These are phyloP conservation scores for Podaxis mareebaensis DNA, from an alignment of 768 basidiomycete species.

Conservation along the genomic window DNA sequence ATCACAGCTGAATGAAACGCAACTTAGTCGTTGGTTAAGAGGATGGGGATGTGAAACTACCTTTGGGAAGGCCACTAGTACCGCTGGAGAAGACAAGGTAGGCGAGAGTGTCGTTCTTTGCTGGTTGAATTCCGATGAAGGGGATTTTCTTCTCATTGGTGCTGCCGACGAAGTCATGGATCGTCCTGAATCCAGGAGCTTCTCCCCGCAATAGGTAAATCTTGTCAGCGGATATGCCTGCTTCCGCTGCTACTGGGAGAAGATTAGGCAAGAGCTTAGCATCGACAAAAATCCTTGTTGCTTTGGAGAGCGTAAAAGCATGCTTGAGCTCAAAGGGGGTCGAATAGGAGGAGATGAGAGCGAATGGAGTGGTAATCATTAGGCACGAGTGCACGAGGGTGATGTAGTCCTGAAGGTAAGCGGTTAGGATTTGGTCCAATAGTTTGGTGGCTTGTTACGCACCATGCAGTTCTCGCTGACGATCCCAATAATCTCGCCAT, in stretches of 20 bases:
- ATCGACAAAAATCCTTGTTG: constrained; percentile 35
- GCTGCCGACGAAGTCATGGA: constrained; percentile 43
- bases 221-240: constrained; percentile 37
- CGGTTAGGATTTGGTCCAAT: background rate
- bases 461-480: constrained; percentile 72
- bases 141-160: constrained; percentile 39
- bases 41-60: constrained; percentile 28
- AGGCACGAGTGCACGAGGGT: constrained; percentile 33
- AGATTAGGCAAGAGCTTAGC: constrained; percentile 30
- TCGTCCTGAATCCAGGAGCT: constrained; percentile 39
- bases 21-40: background rate
- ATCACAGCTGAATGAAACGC: constrained; percentile 55
- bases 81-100: constrained; percentile 80
- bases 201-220: constrained; percentile 53
- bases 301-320: constrained; percentile 32
- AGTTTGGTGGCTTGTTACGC: constrained; percentile 22
- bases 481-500: constrained; percentile 65
- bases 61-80: constrained; percentile 77
- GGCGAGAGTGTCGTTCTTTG: constrained; percentile 54
- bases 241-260: constrained; percentile 34
- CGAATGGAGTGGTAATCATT: constrained; percentile 31
- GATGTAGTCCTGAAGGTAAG: constrained; percentile 33
- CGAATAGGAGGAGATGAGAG: constrained; percentile 37
- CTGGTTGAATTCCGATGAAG: constrained; percentile 43
- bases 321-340: constrained; percentile 40